Percentiles rank a stretch among this genome's conserved stretches.
These are phyloP conservation scores for Aspergillus cristatus DNA, from an alignment of 495 filamentous ascomycete genomes.

Conservation along the genomic window DNA sequence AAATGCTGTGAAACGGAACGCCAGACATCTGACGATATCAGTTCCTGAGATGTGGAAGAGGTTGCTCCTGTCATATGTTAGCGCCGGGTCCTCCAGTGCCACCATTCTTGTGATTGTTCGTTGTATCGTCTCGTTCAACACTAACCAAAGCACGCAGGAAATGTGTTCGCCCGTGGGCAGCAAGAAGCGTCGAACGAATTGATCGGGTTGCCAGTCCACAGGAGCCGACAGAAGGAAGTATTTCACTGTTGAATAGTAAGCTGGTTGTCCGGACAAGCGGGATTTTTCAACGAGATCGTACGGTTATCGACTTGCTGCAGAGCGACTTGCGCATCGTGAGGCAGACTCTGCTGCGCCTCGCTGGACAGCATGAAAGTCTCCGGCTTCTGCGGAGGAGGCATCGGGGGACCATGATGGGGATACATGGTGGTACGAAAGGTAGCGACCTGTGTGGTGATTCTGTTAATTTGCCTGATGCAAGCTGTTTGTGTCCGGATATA, in stretches of 20 bases:
- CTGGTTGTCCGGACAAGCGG: conserved; percentile 2
- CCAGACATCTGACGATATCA: conserved; percentile 95
- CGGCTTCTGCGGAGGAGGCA: conserved; percentile 76
- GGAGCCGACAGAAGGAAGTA: conserved; percentile 98
- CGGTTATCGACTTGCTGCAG: conserved; percentile 97
- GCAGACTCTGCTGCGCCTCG: conserved; percentile 91
- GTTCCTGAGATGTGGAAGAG: conserved; percentile 98
- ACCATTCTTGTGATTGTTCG: conserved; percentile 1
- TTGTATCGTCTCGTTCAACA: conserved; percentile 5
- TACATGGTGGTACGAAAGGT: conserved; percentile 31
- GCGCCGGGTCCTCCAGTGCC: conserved; percentile 3
- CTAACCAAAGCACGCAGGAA: conserved; percentile 91
- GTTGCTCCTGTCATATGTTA: conserved; percentile 61
- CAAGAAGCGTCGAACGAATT: conserved; percentile 91
- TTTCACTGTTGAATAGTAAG: conserved; percentile 60
- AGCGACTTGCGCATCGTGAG: conserved; percentile 93
- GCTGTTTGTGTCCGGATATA: too few species aligned
- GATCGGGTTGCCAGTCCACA: conserved; percentile 94
- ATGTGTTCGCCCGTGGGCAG: conserved; percentile 97
- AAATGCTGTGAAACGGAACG: conserved; percentile 97
- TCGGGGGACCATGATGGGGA: conserved; percentile 42
- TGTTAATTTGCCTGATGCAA: conserved; percentile 6
- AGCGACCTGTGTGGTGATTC: conserved; percentile 2
- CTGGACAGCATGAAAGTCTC: conserved; percentile 97
- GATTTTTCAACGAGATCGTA: conserved; percentile 43